Percentiles rank a stretch among this genome's conserved stretches.
Evolutionary conservation across 257 asterid genomes (phyloP).

Genomic region (Ocimum tenuiflorum): DNA sequence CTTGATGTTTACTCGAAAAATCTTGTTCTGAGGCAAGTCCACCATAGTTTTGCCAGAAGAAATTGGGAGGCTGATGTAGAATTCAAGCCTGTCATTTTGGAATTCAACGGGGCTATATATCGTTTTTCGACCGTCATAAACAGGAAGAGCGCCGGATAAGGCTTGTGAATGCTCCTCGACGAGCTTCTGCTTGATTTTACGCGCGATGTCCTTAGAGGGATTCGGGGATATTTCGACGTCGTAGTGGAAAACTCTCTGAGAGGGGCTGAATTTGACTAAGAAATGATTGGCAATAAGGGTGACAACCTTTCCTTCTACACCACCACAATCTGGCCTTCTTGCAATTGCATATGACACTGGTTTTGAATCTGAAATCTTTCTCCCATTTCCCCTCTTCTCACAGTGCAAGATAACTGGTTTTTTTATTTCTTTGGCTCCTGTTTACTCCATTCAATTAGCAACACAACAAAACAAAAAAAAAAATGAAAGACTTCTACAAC

Average conservation of each 20-base stretch:
- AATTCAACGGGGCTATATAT: conserved; percentile 76
- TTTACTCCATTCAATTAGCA: neutral
- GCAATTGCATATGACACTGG: conserved; percentile 45
- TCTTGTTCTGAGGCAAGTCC: conserved; percentile 30
- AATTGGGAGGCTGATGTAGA: conserved; percentile 60
- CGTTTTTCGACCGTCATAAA: conserved; percentile 70
- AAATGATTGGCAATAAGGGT: conserved; percentile 86
- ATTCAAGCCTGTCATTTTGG: conserved; percentile 56
- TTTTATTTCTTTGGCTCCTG: neutral
- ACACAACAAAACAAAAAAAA: neutral
- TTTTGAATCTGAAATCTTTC: conserved; percentile 25
- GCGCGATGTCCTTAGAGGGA: conserved; percentile 73
- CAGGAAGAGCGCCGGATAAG: conserved; percentile 60
- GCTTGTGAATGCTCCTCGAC: conserved; percentile 46
- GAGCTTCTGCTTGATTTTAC: conserved; percentile 59
- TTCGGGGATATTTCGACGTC: conserved; percentile 76
- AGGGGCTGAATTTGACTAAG: conserved; percentile 58
- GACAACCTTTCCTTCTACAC: conserved; percentile 65
- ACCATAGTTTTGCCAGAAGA: conserved; percentile 2
- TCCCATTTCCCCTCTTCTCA: conserved; percentile 28
- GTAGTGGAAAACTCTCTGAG: conserved; percentile 67
- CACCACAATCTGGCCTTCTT: conserved; percentile 90
- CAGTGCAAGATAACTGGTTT: neutral
- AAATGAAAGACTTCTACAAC: neutral
- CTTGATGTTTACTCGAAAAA: conserved; percentile 61